Conservation (phyloP, 352 stramenopile genomes). For the Phytopythium aichiense region DNA sequence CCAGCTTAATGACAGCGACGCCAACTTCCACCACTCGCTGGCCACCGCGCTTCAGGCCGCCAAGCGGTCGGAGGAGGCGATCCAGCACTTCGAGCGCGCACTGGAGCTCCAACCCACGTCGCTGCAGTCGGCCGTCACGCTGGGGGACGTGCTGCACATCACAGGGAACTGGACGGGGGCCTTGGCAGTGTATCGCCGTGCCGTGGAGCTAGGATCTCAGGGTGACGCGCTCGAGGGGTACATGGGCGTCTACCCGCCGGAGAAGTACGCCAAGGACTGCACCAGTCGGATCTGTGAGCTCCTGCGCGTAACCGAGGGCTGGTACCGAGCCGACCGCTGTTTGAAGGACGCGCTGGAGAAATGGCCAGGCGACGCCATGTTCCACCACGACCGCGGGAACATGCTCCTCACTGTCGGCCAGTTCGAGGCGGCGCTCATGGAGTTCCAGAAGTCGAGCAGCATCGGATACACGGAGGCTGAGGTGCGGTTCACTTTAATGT, state of each 20-base stretch:
- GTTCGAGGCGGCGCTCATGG: slow-evolving; percentile 50
- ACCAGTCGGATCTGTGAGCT: slow-evolving; percentile 48
- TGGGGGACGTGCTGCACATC: slow-evolving; percentile 42
- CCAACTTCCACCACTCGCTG: slow-evolving; percentile 49
- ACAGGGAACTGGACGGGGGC: slow-evolving; percentile 54
- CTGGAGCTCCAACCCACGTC: slow-evolving; percentile 46
- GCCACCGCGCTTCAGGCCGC: slow-evolving; percentile 45
- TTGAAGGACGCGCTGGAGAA: slow-evolving; percentile 37
- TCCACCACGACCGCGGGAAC: slow-evolving; percentile 60
- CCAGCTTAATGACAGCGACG: slow-evolving; percentile 34
- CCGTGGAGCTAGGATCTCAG: slow-evolving; percentile 18
- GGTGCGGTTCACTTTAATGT: slow-evolving; percentile 19
- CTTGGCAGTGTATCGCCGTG: slow-evolving; percentile 45
- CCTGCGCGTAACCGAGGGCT: slow-evolving; percentile 39
- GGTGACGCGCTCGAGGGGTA: neutral
- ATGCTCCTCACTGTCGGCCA: slow-evolving; percentile 44
- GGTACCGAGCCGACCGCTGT: slow-evolving; percentile 46
- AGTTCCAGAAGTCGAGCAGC: slow-evolving; percentile 43
- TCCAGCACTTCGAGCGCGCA: slow-evolving; percentile 40
- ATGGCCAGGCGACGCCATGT: slow-evolving; percentile 49
- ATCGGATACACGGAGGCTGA: slow-evolving; percentile 40
- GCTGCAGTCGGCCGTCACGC: slow-evolving; percentile 39
- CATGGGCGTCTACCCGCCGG: neutral
- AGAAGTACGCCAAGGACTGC: slow-evolving; percentile 28
- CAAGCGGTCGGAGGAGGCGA: slow-evolving; percentile 33